phyloP scores from a whole-genome alignment of 495 filamentous ascomycete genomes.

The Aspergillus avenaceus region DNA sequence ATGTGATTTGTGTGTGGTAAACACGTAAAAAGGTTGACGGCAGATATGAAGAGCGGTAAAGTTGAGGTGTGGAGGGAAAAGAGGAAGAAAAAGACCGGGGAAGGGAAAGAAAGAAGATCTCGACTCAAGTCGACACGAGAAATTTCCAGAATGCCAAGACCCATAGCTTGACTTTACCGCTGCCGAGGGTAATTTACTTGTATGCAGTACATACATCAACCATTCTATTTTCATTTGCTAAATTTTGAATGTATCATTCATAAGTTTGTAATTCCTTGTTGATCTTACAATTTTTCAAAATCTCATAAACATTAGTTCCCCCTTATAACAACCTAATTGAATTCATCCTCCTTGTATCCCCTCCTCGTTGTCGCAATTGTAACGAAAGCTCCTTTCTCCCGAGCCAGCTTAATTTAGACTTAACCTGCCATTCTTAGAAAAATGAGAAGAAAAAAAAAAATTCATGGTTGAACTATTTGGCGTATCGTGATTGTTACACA shows the following conservation, averaged over 20 bases:
- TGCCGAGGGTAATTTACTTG: constrained; percentile 29
- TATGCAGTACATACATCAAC: not conserved
- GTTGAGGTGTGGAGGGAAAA: constrained; percentile 19
- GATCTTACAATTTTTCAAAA: no score
- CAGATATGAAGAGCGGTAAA: constrained; percentile 5
- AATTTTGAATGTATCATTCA: no score
- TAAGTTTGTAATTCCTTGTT: not conserved
- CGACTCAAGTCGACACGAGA: constrained; percentile 34
- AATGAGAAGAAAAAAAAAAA: not conserved
- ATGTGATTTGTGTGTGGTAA: constrained; percentile 9
- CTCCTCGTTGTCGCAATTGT: not conserved
- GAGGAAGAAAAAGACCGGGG: constrained; percentile 24
- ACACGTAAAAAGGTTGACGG: not conserved
- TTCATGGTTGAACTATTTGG: constrained; percentile 1
- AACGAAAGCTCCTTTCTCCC: constrained; percentile 15
- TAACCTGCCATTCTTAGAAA: no score
- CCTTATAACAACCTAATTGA: no score
- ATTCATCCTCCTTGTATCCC: not conserved
- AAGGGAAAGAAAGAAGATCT: constrained; percentile 33
- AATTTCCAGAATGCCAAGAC: constrained; percentile 57
- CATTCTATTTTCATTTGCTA: not conserved
- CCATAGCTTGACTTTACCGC: constrained; percentile 20
- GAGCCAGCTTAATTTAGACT: constrained; percentile 6
- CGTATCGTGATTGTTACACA: constrained; percentile 9
- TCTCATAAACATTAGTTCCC: no score